phyloP scores from a whole-genome alignment of 306 rosid species.

The Trifolium pratense region DNA sequence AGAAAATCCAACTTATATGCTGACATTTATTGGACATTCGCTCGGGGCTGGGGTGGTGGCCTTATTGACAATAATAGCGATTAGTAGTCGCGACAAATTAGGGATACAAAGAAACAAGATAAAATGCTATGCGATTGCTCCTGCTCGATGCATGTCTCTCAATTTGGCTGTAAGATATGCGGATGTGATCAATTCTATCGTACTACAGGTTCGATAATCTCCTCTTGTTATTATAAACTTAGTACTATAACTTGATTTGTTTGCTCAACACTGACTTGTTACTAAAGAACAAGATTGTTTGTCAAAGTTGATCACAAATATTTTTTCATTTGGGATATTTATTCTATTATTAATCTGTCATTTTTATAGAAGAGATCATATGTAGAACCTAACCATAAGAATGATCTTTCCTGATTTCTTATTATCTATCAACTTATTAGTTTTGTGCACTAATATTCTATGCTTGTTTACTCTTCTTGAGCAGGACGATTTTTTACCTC shows the following conservation, averaged over 20 bases:
- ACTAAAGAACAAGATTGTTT: background rate
- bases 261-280: conserved; percentile 16
- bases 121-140: conserved; percentile 84
- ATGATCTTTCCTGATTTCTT: background rate
- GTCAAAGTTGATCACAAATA: background rate
- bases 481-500: conserved; percentile 96
- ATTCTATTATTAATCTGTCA: background rate
- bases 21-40: conserved; percentile 83
- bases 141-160: conserved; percentile 85
- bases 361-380: conserved; percentile 17
- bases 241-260: conserved; percentile 8
- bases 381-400: conserved; percentile 3
- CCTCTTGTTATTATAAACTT: conserved; percentile 16
- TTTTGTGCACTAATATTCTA: conserved; percentile 35
- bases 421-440: conserved; percentile 34
- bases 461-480: conserved; percentile 29
- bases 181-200: conserved; percentile 82
- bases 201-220: conserved; percentile 71
- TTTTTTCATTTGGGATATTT: conserved; percentile 5
- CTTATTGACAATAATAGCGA: conserved; percentile 67
- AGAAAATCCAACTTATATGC: conserved; percentile 65
- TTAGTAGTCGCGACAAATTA: conserved; percentile 65
- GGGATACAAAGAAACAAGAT: conserved; percentile 79
- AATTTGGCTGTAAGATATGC: conserved; percentile 98
- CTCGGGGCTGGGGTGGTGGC: conserved; percentile 95